Evolutionary conservation across 1,139 yeast species (phyloP), one percentile per base, ranked within the genome.

Genomic region (Hyphopichia buzzinii): DNA sequence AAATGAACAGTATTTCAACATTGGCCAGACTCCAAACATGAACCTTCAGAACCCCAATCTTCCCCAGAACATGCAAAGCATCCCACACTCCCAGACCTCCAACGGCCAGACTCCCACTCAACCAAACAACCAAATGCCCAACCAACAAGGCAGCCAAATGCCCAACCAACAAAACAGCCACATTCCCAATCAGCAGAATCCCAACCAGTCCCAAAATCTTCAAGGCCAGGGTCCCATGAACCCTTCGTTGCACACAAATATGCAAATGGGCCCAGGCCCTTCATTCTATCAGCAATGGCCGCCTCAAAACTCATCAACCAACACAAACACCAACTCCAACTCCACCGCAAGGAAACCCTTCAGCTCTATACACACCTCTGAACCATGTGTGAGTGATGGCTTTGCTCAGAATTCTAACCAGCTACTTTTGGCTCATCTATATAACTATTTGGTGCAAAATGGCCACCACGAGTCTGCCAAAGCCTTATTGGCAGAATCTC

Each of bases 391-490:
- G 3, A 33, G 35, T 23, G 35, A 33, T 23, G 3, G 29, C 2
- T 49, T 62, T 39, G 72, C 72, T 1, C 61, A 59, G 43, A 66
- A 67, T 47, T 59, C 73, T 4, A 64, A 64, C 25, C 73, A 72
- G 42, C 57, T 74, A 25, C 55, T 76, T 11, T 53, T 72, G 38
- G 77, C 77, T 0, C 77, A 74, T 44, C 54, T 77, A 17, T 74
- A 75, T 53, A 60, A 70, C 40, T 75, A 77, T 47, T 47, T 77
- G 35, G 57, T 64, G 14, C 66, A 66, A 29, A 72, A 73, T 42
- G 73, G 76, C n/a, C 59, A 65, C 37, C 63, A 67, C 38, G 78
- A 72, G 29, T 63, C 78, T 4, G 81, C 82, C 1, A 63, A 63
- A 34, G 49, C 68, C 8, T 56, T 76, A 23, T 48, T 75, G 14